Evolutionary conservation across 2,329 filamentous ascomycete species (phyloP), one percentile per base, ranked within the genome.

Genomic region (Paecilomyces formosus): DNA sequence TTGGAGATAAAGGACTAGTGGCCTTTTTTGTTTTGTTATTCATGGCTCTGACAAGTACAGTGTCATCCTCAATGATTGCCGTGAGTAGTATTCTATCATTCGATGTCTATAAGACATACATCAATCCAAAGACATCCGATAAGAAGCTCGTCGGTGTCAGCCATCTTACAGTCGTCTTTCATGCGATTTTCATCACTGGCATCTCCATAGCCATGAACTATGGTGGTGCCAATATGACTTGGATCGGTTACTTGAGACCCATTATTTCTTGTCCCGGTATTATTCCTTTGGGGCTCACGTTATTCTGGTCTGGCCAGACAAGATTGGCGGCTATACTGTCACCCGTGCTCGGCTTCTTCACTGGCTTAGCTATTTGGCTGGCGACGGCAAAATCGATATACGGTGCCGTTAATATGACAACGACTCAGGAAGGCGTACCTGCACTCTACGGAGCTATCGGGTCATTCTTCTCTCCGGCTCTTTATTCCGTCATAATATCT

Each of bases 1-100:
- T 79, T 8, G 79, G 79, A 5, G 69, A 70, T 50, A 70, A 71
- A 9, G 78, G 76, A 0, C 76, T 76, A 9, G 69, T 72, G 2
- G 78, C 71, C 1, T 74, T 79, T 54, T 74, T 82, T 15, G 71
- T 82, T 0, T 68, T 81, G 7, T 66, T 81, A 1, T 82, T 81
- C 67, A 82, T 82, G 79, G 78, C 79, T 3, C 63, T 81, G 26
- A 82, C 80, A 0, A 78, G 75, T 55, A 81, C 78, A 0, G 73
- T 81, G 0, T 80, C 78, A 0, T 79, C 79, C 0, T 78, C 74
- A 3, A 77, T 81, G 72, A 81, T 82, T 54, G 79, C 79, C 1
- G 79, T 81, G 22, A 78, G 75, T 68, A 78, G 76, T 58, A 81
- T 82, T 51, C 67, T 81, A 7, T 79, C 78, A 4, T 76, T 79